These are phyloP conservation scores for Vitis cinerea DNA, from an alignment of 164 flowering plant species.

Conservation along the genomic window DNA sequence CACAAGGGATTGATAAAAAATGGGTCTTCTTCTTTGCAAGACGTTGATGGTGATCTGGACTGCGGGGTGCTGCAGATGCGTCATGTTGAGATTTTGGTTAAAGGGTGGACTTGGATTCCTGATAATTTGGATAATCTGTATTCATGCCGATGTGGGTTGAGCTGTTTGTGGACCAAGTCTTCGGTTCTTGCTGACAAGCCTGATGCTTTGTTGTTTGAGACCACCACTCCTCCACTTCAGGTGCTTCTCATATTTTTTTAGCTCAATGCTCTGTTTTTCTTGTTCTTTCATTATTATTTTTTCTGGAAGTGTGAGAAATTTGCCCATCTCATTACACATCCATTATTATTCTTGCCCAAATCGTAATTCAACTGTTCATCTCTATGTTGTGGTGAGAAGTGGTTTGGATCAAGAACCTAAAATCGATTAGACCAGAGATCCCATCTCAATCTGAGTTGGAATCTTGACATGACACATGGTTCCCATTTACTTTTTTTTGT, in stretches of 20 bases:
- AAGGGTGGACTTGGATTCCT: conserved; percentile 99
- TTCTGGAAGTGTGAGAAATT: not conserved
- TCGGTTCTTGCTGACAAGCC: conserved; percentile 87
- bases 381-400: no score
- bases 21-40: conserved; percentile 37
- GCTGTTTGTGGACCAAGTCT: conserved; percentile 97
- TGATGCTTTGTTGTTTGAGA: conserved; percentile 86
- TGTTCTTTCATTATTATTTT: not conserved
- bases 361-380: no score
- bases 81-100: conserved; percentile 80
- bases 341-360: no score
- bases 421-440: no score
- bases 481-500: no score
- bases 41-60: conserved; percentile 28
- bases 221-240: conserved; percentile 77
- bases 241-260: conserved; percentile 27
- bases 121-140: conserved; percentile 94
- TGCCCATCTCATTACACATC: no score
- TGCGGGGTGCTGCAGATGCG: conserved; percentile 65
- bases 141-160: conserved; percentile 84
- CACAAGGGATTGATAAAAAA: conserved; percentile 27
- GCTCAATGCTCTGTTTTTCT: not conserved
- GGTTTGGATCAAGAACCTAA: no score
- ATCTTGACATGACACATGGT: no score
- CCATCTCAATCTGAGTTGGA: no score